phyloP scores from a whole-genome alignment of 2,329 filamentous ascomycete species.

The Hymenoscyphus fructigenus region DNA sequence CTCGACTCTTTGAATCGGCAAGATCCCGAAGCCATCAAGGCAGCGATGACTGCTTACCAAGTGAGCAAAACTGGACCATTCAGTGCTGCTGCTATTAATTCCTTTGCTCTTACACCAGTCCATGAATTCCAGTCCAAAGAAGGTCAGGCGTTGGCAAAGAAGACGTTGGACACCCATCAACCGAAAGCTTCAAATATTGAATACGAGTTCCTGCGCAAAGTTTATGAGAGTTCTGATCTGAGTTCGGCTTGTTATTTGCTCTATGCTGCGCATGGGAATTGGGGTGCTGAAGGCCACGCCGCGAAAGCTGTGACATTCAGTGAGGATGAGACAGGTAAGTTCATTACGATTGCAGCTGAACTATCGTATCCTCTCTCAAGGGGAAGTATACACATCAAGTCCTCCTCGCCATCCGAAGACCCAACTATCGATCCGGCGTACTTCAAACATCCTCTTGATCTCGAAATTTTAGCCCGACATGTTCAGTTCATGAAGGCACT shows the following conservation, averaged over 20 bases:
- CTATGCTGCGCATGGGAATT: constrained; percentile 33
- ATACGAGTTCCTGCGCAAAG: background rate
- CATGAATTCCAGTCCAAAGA: background rate
- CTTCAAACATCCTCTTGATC: constrained; percentile 44
- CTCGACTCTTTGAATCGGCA: constrained; percentile 36
- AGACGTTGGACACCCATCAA: background rate
- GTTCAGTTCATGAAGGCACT: constrained; percentile 31
- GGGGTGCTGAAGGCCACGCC: background rate
- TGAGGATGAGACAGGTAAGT: constrained; percentile 65
- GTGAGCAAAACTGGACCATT: constrained; percentile 22
- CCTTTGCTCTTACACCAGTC: constrained; percentile 4
- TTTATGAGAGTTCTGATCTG: background rate
- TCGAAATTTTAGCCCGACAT: constrained; percentile 22
- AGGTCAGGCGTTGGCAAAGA: no score
- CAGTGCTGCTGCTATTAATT: background rate
- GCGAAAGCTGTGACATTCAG: constrained; percentile 35
- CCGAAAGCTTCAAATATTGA: background rate
- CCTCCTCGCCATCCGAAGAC: constrained; percentile 36
- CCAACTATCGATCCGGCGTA: constrained; percentile 44
- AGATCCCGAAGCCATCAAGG: constrained; percentile 37
- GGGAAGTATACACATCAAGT: constrained; percentile 43
- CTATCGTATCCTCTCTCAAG: constrained; percentile 45
- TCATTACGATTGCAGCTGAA: constrained; percentile 51
- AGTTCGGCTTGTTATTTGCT: background rate
- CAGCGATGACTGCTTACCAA: constrained; percentile 37